Evolutionary conservation across 2,329 filamentous ascomycete genomes (phyloP).

Genomic region (Cladosporium halotolerans): DNA sequence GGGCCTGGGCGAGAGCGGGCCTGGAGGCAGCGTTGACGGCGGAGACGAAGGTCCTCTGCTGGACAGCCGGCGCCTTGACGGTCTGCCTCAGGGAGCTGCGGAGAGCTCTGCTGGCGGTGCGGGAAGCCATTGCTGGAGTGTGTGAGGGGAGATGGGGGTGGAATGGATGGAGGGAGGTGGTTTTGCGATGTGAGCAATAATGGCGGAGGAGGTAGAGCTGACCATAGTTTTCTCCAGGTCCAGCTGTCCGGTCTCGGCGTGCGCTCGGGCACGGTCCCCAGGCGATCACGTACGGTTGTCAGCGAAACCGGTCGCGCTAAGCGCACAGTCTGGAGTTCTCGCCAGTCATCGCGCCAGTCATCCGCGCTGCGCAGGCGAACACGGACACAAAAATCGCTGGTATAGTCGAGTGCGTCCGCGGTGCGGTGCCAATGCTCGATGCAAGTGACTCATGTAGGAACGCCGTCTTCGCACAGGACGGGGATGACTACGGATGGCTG

Average conservation of each 20-base stretch:
- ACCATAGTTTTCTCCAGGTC: conserved; percentile 8
- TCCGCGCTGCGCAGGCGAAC: background rate
- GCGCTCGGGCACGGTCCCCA: background rate
- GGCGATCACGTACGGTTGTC: conserved; percentile 1
- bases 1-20: conserved; percentile 38
- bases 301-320: conserved; percentile 7
- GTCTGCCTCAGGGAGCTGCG: conserved; percentile 50
- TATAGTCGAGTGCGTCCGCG: too few relatives aligned
- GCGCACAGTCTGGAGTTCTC: background rate
- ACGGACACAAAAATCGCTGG: too few relatives aligned
- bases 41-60: conserved; percentile 54
- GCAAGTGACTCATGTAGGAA: too few relatives aligned
- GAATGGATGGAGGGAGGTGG: background rate
- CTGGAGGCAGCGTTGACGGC: conserved; percentile 48
- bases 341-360: background rate
- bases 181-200: conserved; percentile 3
- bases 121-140: conserved; percentile 62
- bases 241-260: conserved; percentile 4
- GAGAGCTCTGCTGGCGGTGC: conserved; percentile 61
- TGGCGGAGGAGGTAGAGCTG: conserved; percentile 8
- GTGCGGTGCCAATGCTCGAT: too few relatives aligned
- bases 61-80: conserved; percentile 43
- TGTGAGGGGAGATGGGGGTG: conserved; percentile 7
- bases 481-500: too few relatives aligned
- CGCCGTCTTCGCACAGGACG: too few relatives aligned